These are phyloP conservation scores for Inga oerstediana DNA, from an alignment of 306 rosid species.

Conservation along the genomic window DNA sequence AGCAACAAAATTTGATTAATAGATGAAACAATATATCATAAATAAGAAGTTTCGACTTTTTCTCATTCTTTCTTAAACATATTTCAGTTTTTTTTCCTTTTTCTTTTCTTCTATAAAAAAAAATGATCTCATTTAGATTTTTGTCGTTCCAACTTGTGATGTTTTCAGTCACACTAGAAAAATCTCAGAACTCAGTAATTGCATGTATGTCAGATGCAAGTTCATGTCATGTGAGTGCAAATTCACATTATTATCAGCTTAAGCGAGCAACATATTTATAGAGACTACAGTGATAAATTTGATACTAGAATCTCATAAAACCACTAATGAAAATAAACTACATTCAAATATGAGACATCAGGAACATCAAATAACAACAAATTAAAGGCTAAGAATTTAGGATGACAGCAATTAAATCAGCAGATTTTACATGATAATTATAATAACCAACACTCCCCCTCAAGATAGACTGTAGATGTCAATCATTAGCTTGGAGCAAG, in stretches of 20 bases:
- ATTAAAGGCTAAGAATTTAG: background rate
- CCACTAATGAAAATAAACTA: background rate
- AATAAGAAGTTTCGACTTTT: background rate
- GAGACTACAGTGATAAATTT: background rate
- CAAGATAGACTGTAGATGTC: background rate
- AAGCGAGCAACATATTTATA: background rate
- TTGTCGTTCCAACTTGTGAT: slow-evolving; percentile 11
- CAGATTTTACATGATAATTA: background rate
- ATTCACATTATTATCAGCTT: background rate
- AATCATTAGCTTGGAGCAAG: background rate
- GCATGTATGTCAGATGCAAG: slow-evolving; percentile 8
- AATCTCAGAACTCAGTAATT: background rate
- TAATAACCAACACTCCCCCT: background rate
- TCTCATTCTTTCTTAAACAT: background rate
- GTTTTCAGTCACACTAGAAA: background rate
- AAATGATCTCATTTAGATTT: background rate
- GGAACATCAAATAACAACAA: background rate
- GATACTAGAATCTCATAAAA: background rate
- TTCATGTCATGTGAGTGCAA: background rate
- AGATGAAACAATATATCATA: slow-evolving; percentile 5
- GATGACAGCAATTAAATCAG: background rate
- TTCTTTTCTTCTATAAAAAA: background rate
- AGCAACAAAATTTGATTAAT: slow-evolving; percentile 4
- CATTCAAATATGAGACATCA: background rate
- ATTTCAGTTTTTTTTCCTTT: background rate